Conservation (phyloP, 192 early-diverging fungal genomes). For the Haplosporangium gracile region DNA sequence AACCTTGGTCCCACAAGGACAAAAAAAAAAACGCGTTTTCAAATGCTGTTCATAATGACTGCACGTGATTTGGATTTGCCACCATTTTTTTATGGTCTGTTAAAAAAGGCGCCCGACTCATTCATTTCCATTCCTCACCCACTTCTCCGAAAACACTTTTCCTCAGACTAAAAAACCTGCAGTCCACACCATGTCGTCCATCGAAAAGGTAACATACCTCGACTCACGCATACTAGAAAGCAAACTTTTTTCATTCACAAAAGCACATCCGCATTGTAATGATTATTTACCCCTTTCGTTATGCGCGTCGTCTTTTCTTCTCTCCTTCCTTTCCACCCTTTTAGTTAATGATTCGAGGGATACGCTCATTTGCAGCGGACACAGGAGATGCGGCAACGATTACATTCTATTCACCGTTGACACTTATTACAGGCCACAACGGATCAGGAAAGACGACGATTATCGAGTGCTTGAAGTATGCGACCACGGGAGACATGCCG, state of each 20-base stretch:
- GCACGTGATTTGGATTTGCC: conserved; percentile 22
- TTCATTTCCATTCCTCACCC: background rate
- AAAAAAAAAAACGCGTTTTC: background rate
- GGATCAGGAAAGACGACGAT: conserved; percentile 99
- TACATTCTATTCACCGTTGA: conserved; percentile 91
- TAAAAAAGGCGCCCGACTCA: background rate
- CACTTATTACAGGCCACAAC: conserved; percentile 96
- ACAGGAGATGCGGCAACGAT: conserved; percentile 71
- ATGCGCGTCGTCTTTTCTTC: background rate
- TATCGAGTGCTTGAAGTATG: conserved; percentile 97
- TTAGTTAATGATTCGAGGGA: conserved; percentile 81
- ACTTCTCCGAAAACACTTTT: background rate
- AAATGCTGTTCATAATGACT: background rate
- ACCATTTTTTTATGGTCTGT: conserved; percentile 10
- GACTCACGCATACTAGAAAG: background rate
- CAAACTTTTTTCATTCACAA: background rate
- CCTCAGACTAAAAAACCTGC: background rate
- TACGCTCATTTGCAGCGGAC: conserved; percentile 93
- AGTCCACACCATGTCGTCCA: conserved; percentile 29
- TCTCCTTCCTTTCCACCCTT: too few species aligned
- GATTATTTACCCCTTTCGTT: background rate
- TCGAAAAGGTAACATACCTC: conserved; percentile 31
- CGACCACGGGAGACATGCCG: conserved; percentile 91
- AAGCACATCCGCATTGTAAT: background rate
- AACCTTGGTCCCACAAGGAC: background rate